Percentiles rank a stretch among this genome's conserved stretches.
Evolutionary conservation across 176 grass and related monocot species (phyloP).

Genomic region (Oropetium thomaeum): DNA sequence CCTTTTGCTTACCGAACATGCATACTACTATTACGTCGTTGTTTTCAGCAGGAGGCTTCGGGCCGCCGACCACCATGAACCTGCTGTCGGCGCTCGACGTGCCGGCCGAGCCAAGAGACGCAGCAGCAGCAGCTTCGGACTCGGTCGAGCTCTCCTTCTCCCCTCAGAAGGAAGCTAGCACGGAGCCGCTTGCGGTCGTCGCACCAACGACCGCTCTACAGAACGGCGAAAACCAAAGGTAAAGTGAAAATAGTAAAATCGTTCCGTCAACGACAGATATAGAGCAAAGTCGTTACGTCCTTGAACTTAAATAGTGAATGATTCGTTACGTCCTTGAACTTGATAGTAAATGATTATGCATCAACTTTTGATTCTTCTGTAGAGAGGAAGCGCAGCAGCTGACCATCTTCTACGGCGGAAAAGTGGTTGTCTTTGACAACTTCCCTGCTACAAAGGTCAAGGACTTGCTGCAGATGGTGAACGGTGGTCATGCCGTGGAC

Average conservation of each 20-base stretch:
- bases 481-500: neutral
- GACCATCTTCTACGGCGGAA: conserved; percentile 66
- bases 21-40: neutral
- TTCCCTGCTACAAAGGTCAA: conserved; percentile 45
- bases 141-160: neutral
- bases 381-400: conserved; percentile 33
- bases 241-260: neutral
- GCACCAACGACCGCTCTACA: neutral
- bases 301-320: no score
- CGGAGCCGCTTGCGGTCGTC: neutral
- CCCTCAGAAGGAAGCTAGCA: neutral
- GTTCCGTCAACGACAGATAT: neutral
- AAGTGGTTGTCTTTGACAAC: conserved; percentile 50
- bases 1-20: neutral
- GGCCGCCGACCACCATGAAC: conserved; percentile 52
- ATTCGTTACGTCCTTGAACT: neutral
- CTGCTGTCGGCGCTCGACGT: conserved; percentile 34
- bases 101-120: conserved; percentile 6
- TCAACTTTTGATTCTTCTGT: neutral
- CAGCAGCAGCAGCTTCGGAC: neutral
- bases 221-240: conserved; percentile 1
- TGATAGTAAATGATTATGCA: neutral
- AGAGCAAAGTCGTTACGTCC: neutral
- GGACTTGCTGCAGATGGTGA: conserved; percentile 43
- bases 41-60: conserved; percentile 24